These are phyloP conservation scores for Thelonectria rubi DNA, from an alignment of 2,329 filamentous ascomycete genomes.

Conservation along the genomic window DNA sequence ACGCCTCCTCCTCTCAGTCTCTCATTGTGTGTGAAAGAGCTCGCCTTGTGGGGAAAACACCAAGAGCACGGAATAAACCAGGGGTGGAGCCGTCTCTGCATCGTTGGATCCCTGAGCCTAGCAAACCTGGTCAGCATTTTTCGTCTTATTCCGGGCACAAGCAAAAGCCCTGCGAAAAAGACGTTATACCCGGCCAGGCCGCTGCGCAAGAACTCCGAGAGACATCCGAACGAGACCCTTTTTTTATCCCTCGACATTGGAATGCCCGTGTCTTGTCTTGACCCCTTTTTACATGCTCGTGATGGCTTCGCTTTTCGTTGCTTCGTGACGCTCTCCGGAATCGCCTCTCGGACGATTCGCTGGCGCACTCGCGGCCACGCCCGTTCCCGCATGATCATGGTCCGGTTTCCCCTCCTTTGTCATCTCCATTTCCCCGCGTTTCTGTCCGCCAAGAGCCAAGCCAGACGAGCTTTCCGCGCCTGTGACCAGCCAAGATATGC, in stretches of 20 bases:
- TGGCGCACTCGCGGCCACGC: slow-evolving; percentile 29
- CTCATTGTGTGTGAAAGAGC: slow-evolving; percentile 1
- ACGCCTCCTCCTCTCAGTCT: slow-evolving; percentile 4
- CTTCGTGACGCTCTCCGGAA: neutral
- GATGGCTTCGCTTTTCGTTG: neutral
- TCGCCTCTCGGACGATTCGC: neutral
- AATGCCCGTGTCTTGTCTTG: neutral
- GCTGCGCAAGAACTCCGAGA: slow-evolving; percentile 34
- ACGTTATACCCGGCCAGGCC: slow-evolving; percentile 11
- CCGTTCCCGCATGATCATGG: slow-evolving; percentile 35
- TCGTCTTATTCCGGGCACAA: slow-evolving; percentile 1
- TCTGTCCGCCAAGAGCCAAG: slow-evolving; percentile 22
- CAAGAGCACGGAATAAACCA: neutral
- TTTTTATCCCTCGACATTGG: neutral
- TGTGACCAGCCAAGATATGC: slow-evolving; percentile 5
- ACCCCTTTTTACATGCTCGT: neutral
- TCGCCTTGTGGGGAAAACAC: slow-evolving; percentile 22
- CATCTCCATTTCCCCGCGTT: slow-evolving; percentile 43
- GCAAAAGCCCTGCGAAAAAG: neutral
- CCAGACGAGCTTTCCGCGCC: slow-evolving; percentile 13
- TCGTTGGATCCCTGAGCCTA: slow-evolving; percentile 18
- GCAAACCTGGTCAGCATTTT: slow-evolving; percentile 2
- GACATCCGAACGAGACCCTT: slow-evolving; percentile 37
- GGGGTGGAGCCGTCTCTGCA: slow-evolving; percentile 8
- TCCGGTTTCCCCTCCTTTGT: slow-evolving; percentile 34